phyloP scores from a whole-genome alignment of 2,329 filamentous ascomycete genomes.

The Penicillium olsonii region DNA sequence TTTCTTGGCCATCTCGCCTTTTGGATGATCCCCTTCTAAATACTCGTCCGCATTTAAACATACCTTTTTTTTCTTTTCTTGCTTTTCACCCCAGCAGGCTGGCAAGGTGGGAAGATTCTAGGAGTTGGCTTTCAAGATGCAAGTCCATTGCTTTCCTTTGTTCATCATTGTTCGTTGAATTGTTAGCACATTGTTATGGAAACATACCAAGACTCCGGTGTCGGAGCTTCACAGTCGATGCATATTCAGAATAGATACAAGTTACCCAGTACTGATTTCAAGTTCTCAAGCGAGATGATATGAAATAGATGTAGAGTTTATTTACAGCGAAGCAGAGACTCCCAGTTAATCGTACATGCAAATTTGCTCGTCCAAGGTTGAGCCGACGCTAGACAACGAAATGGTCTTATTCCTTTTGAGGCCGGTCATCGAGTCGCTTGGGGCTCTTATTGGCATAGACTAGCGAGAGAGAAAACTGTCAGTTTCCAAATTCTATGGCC shows the following conservation, averaged over 20 bases:
- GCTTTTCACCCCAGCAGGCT: conserved; percentile 20
- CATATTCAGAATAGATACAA: neutral
- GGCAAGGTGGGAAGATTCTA: conserved; percentile 12
- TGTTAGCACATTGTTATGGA: conserved; percentile 3
- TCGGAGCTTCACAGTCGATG: neutral
- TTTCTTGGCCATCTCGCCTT: neutral
- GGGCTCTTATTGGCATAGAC: conserved; percentile 29
- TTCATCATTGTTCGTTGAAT: conserved; percentile 3
- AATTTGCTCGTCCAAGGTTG: neutral
- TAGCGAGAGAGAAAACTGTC: conserved; percentile 7
- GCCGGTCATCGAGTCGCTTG: conserved; percentile 12
- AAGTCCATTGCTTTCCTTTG: conserved; percentile 3
- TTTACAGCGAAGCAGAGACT: conserved; percentile 1
- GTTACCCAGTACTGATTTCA: too few species aligned
- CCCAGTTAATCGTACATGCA: neutral
- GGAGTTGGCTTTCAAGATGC: neutral
- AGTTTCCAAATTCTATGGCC: neutral
- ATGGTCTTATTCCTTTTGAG: neutral
- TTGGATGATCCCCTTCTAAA: neutral
- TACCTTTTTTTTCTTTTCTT: conserved; percentile 7
- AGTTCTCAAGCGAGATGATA: neutral
- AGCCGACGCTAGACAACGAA: neutral
- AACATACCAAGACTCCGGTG: conserved; percentile 6
- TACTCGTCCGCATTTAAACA: conserved; percentile 3
- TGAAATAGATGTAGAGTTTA: neutral